These are phyloP conservation scores for Mortierella hygrophila DNA, from an alignment of 192 early-diverging fungal genomes.

Conservation along the genomic window DNA sequence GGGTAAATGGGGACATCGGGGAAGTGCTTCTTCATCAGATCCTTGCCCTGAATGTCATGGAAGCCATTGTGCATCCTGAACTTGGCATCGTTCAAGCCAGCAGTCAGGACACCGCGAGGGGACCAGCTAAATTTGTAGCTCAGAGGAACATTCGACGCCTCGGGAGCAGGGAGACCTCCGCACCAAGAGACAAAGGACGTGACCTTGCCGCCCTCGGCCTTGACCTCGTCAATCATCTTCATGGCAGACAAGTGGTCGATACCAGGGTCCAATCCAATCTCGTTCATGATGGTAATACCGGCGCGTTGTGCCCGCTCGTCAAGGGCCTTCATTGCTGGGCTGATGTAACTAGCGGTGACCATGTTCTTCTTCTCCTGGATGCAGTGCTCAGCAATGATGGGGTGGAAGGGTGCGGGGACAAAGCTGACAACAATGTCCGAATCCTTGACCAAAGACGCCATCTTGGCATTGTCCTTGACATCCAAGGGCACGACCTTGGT, in stretches of 20 bases:
- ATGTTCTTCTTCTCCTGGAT: constrained; percentile 90
- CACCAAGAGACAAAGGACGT: constrained; percentile 96
- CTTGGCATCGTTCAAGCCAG: constrained; percentile 85
- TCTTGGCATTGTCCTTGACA: constrained; percentile 70
- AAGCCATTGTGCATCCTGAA: constrained; percentile 74
- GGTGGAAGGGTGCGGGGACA: constrained; percentile 89
- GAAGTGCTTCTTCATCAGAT: constrained; percentile 79
- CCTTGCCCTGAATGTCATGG: constrained; percentile 73
- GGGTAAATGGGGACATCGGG: constrained; percentile 82
- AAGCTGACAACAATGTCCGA: constrained; percentile 94
- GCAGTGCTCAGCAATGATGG: constrained; percentile 80
- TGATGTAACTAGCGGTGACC: constrained; percentile 97
- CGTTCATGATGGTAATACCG: constrained; percentile 93
- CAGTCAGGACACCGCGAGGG: constrained; percentile 91
- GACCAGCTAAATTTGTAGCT: constrained; percentile 98
- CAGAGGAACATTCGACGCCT: constrained; percentile 90
- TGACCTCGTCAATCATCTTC: constrained; percentile 93
- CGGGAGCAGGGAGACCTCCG: constrained; percentile 94
- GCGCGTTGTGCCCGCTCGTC: constrained; percentile 83
- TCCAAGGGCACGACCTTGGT: constrained; percentile 78
- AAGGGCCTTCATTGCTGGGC: constrained; percentile 86
- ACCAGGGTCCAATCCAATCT: constrained; percentile 98
- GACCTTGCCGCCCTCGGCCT: constrained; percentile 73
- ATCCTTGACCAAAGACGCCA: constrained; percentile 73
- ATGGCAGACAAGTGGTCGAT: constrained; percentile 98